phyloP scores from a whole-genome alignment of 2,329 filamentous ascomycete genomes.

The Colletotrichum cordylinicola region DNA sequence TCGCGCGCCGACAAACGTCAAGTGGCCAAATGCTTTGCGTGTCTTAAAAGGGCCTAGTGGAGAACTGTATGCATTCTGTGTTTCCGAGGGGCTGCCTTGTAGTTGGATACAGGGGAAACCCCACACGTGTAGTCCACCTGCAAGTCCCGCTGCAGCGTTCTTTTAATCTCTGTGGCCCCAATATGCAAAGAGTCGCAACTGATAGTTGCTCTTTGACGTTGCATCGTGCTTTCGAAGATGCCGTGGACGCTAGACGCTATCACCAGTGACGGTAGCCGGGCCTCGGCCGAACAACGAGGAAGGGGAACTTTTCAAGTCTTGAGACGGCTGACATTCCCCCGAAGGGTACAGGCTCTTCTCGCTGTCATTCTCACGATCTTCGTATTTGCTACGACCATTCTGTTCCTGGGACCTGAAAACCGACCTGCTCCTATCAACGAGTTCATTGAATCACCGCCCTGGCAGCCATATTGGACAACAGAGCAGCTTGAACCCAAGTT shows the following conservation, averaged over 20 bases:
- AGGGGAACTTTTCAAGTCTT: not conserved
- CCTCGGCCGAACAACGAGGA: not conserved
- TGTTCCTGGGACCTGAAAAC: not conserved
- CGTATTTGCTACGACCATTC: not conserved
- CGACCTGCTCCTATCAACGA: not conserved
- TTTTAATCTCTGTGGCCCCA: not conserved
- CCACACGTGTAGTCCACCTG: not conserved
- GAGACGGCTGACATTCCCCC: not conserved
- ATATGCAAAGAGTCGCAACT: not conserved
- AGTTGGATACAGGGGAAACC: not conserved
- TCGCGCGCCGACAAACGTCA: not conserved
- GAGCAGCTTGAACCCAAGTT: slow-evolving; percentile 31
- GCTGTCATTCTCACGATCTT: not conserved
- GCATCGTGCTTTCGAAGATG: not conserved
- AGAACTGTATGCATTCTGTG: fast-evolving
- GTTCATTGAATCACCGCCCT: not conserved
- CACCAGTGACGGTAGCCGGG: not conserved
- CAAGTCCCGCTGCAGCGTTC: not conserved
- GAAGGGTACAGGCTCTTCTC: not conserved
- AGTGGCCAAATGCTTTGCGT: not conserved
- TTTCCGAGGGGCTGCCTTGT: not conserved
- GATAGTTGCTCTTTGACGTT: not conserved
- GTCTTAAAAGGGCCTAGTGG: not conserved
- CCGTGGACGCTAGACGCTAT: not conserved
- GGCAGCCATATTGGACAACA: not conserved